A percentile compares a stretch with the other conserved stretches of the same genome.
These are phyloP conservation scores for Phytophthora sp. DNA, from an alignment of 352 stramenopile genomes.

Conservation along the genomic window DNA sequence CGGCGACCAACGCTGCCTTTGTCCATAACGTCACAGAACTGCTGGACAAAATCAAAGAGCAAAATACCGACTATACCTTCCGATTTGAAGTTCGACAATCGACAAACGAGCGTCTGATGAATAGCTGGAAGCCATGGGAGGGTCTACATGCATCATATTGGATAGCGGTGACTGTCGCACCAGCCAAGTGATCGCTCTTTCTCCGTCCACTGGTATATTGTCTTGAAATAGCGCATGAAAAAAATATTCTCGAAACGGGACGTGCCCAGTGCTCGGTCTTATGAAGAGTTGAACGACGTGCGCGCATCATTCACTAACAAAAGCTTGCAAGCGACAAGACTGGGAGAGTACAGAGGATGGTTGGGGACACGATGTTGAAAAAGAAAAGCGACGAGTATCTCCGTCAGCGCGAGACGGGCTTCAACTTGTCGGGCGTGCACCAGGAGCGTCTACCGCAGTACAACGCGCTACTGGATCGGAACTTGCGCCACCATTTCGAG, in stretches of 20 bases:
- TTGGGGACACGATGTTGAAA: slow-evolving; percentile 24
- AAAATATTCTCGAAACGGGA: slow-evolving; percentile 28
- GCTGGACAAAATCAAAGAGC: slow-evolving; percentile 11
- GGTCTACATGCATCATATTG: slow-evolving; percentile 58
- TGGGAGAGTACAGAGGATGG: slow-evolving; percentile 18
- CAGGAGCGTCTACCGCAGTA: slow-evolving; percentile 81
- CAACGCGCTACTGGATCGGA: slow-evolving; percentile 90
- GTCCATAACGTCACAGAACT: slow-evolving; percentile 17
- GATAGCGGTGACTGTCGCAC: slow-evolving; percentile 22
- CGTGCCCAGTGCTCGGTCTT: slow-evolving; percentile 17
- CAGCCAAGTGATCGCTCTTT: slow-evolving; percentile 24
- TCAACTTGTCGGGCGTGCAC: slow-evolving; percentile 64
- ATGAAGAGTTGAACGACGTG: slow-evolving; percentile 6
- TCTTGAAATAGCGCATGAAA: slow-evolving; percentile 36
- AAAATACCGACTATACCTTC: slow-evolving; percentile 14
- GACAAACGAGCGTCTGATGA: slow-evolving; percentile 59
- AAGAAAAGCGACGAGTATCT: slow-evolving; percentile 56
- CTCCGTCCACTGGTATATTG: neutral
- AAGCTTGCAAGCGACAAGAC: slow-evolving; percentile 1
- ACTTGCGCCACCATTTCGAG: slow-evolving; percentile 92
- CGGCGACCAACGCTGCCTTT: slow-evolving; percentile 1
- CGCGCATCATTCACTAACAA: slow-evolving; percentile 22
- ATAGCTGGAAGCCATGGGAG: slow-evolving; percentile 70
- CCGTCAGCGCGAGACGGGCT: slow-evolving; percentile 61
- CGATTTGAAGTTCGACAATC: slow-evolving; percentile 43